Evolutionary conservation across 495 filamentous ascomycete genomes (phyloP).

Genomic region (Aspergillus baeticus): DNA sequence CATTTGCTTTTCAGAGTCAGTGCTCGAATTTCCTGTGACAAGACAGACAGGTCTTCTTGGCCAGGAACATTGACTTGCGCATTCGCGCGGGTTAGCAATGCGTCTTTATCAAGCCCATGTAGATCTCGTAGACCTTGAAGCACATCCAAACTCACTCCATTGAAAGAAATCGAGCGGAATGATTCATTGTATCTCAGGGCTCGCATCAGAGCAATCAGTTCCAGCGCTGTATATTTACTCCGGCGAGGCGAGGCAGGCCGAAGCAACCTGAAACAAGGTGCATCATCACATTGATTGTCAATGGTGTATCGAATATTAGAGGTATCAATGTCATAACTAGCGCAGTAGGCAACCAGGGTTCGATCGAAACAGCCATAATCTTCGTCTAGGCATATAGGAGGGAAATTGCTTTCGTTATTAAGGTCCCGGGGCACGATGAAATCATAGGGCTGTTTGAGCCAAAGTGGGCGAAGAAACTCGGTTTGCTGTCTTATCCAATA

Average conservation of each 20-base stretch:
- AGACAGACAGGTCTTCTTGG: constrained; percentile 56
- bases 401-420: constrained; percentile 58
- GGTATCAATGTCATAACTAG: constrained; percentile 70
- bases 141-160: constrained; percentile 66
- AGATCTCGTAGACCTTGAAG: constrained; percentile 61
- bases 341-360: constrained; percentile 82
- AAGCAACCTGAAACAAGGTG: constrained; percentile 79
- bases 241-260: constrained; percentile 56
- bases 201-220: constrained; percentile 82
- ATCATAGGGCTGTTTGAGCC: constrained; percentile 69
- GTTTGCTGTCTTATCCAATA: constrained; percentile 69
- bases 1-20: constrained; percentile 66
- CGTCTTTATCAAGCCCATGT: constrained; percentile 63
- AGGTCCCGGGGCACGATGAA: constrained; percentile 62
- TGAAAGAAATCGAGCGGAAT: constrained; percentile 83
- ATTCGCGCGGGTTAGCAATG: constrained; percentile 56
- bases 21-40: constrained; percentile 73
- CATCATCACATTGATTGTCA: constrained; percentile 72
- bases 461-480: constrained; percentile 78
- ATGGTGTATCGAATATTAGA: constrained; percentile 77
- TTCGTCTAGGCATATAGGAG: constrained; percentile 62
- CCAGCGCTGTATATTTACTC: constrained; percentile 64
- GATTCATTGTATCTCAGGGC: constrained; percentile 90
- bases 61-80: constrained; percentile 56
- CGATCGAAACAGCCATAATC: constrained; percentile 79